Conservation (phyloP, 169 alveolate species). For the Plasmodium gonderi region DNA sequence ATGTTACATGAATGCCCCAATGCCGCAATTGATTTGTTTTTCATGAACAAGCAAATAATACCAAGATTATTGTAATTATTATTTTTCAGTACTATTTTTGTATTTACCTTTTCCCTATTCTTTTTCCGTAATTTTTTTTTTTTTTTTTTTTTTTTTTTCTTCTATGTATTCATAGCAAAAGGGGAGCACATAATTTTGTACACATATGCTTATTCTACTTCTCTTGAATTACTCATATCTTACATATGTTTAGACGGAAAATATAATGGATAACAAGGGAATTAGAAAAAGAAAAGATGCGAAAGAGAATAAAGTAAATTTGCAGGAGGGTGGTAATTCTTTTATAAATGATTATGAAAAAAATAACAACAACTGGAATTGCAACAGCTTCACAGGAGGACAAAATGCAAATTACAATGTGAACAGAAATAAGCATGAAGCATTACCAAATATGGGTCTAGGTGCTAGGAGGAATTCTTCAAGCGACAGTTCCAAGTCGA, state of each 20-base stretch:
- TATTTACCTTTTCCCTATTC: no score
- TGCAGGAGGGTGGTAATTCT: background rate
- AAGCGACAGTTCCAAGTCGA: slow-evolving; percentile 9
- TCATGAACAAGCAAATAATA: background rate
- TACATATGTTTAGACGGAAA: no score
- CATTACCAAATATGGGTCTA: background rate
- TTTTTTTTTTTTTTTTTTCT: no score
- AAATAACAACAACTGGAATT: background rate
- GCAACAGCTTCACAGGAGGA: slow-evolving; percentile 4
- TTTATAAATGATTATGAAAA: slow-evolving; percentile 9
- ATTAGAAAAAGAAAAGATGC: slow-evolving; percentile 72
- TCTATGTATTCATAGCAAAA: no score
- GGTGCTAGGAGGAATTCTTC: slow-evolving; percentile 13
- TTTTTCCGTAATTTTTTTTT: no score
- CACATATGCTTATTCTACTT: background rate
- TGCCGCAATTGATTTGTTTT: background rate
- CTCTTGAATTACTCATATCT: background rate
- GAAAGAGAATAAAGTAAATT: slow-evolving; percentile 22
- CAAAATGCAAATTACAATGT: background rate
- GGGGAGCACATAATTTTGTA: background rate
- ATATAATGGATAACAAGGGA: slow-evolving; percentile 59
- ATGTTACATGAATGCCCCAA: background rate
- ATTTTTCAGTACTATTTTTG: background rate
- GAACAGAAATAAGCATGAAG: background rate
- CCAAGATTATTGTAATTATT: background rate